Evolutionary conservation across 23 red algal species (phyloP).

Genomic region (Gracilaria vermiculophylla): DNA sequence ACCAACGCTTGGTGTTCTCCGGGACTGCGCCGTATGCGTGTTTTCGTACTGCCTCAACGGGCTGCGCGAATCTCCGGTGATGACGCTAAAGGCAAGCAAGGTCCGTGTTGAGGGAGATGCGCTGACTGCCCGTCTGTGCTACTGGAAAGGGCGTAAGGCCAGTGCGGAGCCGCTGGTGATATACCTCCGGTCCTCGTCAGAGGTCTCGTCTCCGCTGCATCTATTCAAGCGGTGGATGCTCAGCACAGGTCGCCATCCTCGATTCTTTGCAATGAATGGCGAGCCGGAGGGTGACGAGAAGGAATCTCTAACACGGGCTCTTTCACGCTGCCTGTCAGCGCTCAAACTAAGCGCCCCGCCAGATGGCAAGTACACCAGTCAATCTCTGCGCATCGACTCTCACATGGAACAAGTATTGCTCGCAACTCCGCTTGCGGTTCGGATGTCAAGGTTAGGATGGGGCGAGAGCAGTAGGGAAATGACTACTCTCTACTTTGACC

Average conservation of each 20-base stretch:
- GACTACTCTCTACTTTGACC: conserved; percentile 21
- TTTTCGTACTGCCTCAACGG: too few species aligned
- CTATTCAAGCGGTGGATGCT: background rate
- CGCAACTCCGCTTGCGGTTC: background rate
- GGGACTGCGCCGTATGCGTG: too few species aligned
- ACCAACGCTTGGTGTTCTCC: too few species aligned
- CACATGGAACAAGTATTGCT: conserved; percentile 27
- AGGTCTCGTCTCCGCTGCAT: too few species aligned
- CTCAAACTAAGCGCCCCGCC: background rate
- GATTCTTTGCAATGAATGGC: conserved; percentile 1
- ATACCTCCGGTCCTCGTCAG: too few species aligned
- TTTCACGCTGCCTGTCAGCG: background rate
- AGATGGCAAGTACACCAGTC: conserved; percentile 5
- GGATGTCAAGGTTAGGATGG: conserved; percentile 24
- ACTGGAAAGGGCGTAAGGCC: too few species aligned
- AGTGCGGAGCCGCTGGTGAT: too few species aligned
- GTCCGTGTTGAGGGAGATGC: too few species aligned
- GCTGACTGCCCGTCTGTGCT: too few species aligned
- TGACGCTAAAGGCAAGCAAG: too few species aligned
- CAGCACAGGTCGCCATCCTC: background rate
- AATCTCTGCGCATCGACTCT: conserved; percentile 4
- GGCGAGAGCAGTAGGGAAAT: background rate
- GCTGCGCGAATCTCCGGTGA: too few species aligned
- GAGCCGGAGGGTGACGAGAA: background rate
- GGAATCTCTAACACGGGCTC: background rate